Percentiles rank a stretch among this genome's conserved stretches.
Conservation (phyloP, 2,329 filamentous ascomycete genomes). For the Pseudocercospora vitis region DNA sequence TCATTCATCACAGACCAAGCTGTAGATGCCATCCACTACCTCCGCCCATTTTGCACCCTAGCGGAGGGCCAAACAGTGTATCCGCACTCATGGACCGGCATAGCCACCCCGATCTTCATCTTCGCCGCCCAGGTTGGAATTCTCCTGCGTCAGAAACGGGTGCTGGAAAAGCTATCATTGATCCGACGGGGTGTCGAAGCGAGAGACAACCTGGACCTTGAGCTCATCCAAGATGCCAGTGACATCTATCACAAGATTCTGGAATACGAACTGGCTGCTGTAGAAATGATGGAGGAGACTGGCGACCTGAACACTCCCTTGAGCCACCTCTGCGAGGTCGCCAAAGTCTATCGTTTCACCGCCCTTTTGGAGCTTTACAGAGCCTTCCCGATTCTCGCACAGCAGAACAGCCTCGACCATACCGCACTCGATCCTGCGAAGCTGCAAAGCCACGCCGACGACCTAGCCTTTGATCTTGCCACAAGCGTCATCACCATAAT, state of each 20-base stretch:
- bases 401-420: not conserved
- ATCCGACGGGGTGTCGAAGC: not conserved
- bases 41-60: conserved; percentile 12
- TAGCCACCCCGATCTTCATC: conserved; percentile 20
- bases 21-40: conserved; percentile 10
- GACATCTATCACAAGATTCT: conserved; percentile 9
- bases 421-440: not conserved
- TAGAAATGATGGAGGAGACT: conserved; percentile 15
- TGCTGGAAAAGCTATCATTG: conserved; percentile 5
- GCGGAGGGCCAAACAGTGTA: conserved; percentile 16
- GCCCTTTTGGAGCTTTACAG: conserved; percentile 19
- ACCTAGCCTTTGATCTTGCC: conserved; percentile 12
- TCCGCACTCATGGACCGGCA: conserved; percentile 19
- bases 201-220: not conserved
- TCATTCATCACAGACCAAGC: conserved; percentile 20
- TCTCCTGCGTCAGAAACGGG: conserved; percentile 17
- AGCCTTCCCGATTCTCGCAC: conserved; percentile 13
- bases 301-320: conserved; percentile 17
- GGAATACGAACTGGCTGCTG: conserved; percentile 2
- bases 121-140: conserved; percentile 15
- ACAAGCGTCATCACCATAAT: conserved; percentile 17
- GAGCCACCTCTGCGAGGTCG: conserved; percentile 18
- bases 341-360: conserved; percentile 15
- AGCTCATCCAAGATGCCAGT: conserved; percentile 11
- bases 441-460: not conserved